Base-by-base conservation (phyloP, 495 filamentous ascomycete species). In the Letharia lupina region DNA sequence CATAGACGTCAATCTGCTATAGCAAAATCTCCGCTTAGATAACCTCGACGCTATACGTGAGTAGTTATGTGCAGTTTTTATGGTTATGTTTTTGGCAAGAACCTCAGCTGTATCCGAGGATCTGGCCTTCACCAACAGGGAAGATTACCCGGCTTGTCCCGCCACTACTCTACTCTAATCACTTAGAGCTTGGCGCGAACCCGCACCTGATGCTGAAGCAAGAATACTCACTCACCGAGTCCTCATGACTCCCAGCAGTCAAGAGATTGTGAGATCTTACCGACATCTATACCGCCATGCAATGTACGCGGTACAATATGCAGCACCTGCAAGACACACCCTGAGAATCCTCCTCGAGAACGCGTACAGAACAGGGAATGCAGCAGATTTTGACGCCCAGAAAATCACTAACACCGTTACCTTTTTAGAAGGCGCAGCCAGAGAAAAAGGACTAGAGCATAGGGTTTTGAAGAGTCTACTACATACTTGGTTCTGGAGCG, bases 271-370 rank as follows among this genome's bases (percentile, higher is more conserved):
- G 52, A 79, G 85, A 71, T 86, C 91, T 52, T 98, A 98, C 77
- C 87, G 94, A 63, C 79, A 84, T 45, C 81, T 98, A 48, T 89
- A 89, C 69, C 86, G 88, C 54, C 83, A 84, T 18, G 82, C 83
- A 18, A 82, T 98, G 18, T 88, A 85, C 52, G 92, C 90, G 3
- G 82, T 96, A 41, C 88, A 90, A 65, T 94, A 89, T 77, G 85
- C 93, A 0, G 83, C 83, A 57, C 94, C 95, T 1, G 80, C 86
- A 35, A 88, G 91, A 62, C 86, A 84, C 77, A 81, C 84, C 2
- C 72, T 90, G 35, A 82, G 83, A 45, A 78, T 86, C 58, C 82
- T 81, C 66, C 71, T 98, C 45, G 87, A 90, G 57, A 74, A 70
- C 0, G 84, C 86, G 13, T 98, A 96, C 75, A 89, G 91, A 48